Conservation (phyloP, 768 basidiomycete species). For the Sporobolomyces pararoseus region DNA sequence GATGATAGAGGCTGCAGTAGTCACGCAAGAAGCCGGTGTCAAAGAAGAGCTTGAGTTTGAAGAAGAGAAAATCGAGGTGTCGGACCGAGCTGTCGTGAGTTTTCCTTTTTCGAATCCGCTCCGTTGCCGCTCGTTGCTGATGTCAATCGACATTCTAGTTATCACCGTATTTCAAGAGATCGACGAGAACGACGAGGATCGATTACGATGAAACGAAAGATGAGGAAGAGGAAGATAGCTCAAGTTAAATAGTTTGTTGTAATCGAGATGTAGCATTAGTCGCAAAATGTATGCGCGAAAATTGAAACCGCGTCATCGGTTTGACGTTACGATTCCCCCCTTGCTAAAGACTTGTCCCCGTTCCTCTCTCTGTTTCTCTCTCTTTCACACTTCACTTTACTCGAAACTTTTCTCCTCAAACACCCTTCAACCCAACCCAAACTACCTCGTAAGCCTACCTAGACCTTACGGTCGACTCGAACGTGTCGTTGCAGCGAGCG, state of each 20-base stretch:
- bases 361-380: background rate
- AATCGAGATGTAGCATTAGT: background rate
- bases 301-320: too few relatives aligned
- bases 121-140: too few relatives aligned
- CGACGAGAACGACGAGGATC: background rate
- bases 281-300: too few relatives aligned
- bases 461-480: too few relatives aligned
- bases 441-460: too few relatives aligned
- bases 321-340: too few relatives aligned
- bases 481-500: too few relatives aligned
- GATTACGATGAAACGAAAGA: background rate
- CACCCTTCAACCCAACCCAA: too few relatives aligned
- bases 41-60: background rate
- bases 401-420: background rate
- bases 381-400: background rate
- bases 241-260: background rate
- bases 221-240: background rate
- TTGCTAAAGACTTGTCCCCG: background rate
- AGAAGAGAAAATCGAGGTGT: background rate
- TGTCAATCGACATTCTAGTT: too few relatives aligned
- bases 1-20: background rate
- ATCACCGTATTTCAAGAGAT: slow-evolving; percentile 31
- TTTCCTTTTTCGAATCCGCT: too few relatives aligned
- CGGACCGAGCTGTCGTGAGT: background rate
- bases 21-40: background rate